Evolutionary conservation across 2,329 filamentous ascomycete species (phyloP).

Genomic region (Sclerotinia nivalis): DNA sequence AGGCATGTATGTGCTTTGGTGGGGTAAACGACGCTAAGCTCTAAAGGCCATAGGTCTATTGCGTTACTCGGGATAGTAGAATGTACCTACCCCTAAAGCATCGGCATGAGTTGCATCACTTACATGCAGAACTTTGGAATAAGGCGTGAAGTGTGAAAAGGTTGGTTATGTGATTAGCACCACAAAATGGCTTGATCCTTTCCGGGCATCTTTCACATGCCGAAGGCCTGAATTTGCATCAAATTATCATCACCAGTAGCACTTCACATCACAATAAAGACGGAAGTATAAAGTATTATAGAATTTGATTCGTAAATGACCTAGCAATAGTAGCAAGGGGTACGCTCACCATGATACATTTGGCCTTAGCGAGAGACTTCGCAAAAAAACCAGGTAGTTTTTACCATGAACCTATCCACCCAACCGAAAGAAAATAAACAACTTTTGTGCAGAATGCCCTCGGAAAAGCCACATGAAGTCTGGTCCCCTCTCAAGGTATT

Average conservation of each 20-base stretch:
- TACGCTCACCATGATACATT: slow-evolving; percentile 25
- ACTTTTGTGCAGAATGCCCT: slow-evolving; percentile 32
- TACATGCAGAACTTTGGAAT: too few relatives aligned
- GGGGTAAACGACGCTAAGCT: too few relatives aligned
- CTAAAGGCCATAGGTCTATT: too few relatives aligned
- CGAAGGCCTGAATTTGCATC: too few relatives aligned
- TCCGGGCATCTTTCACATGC: too few relatives aligned
- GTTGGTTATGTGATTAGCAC: too few relatives aligned
- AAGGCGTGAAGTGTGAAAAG: too few relatives aligned
- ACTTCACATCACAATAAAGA: not conserved
- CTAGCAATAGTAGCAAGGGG: slow-evolving; percentile 11
- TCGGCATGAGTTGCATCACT: too few relatives aligned
- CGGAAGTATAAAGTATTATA: not conserved
- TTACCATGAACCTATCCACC: slow-evolving; percentile 13
- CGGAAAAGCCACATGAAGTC: slow-evolving; percentile 40
- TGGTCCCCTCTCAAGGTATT: slow-evolving; percentile 40
- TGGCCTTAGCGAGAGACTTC: slow-evolving; percentile 16
- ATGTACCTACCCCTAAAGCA: too few relatives aligned
- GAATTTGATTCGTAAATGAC: slow-evolving; percentile 9
- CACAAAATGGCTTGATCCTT: too few relatives aligned
- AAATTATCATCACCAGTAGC: not conserved
- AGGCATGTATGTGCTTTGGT: too few relatives aligned
- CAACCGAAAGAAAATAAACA: slow-evolving; percentile 7
- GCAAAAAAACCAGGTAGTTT: slow-evolving; percentile 12
- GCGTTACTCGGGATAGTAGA: too few relatives aligned